Conservation (phyloP, 306 rosid genomes). For the Vigna radiata region DNA sequence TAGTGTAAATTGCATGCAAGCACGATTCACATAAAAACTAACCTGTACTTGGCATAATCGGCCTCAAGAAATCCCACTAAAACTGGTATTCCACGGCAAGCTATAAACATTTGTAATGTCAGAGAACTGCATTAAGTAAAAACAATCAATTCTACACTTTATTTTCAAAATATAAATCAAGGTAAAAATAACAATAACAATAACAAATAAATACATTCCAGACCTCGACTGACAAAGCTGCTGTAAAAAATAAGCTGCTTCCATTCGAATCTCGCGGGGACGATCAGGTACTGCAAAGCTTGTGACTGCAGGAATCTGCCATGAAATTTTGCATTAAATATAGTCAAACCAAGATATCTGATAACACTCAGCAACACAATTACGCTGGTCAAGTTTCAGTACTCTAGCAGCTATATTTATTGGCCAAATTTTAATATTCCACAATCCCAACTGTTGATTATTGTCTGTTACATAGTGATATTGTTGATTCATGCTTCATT, state of each 20-base stretch:
- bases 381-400: not conserved
- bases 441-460: not conserved
- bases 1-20: conserved; percentile 20
- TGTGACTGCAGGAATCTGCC: conserved; percentile 91
- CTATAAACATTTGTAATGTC: conserved; percentile 98
- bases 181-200: conserved; percentile 2
- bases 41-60: conserved; percentile 99
- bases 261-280: conserved; percentile 97
- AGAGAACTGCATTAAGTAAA: conserved; percentile 67
- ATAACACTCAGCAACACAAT: conserved; percentile 16
- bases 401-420: not conserved
- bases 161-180: conserved; percentile 25
- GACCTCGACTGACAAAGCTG: conserved; percentile 99
- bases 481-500: not conserved
- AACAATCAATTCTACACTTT: conserved; percentile 36
- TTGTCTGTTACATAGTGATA: not conserved
- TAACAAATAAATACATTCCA: conserved; percentile 36
- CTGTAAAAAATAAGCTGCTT: conserved; percentile 92
- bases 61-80: conserved; percentile 98
- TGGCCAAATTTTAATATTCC: not conserved
- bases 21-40: conserved; percentile 42
- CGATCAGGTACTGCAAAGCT: conserved; percentile 92
- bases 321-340: conserved; percentile 46
- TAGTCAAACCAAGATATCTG: conserved; percentile 39
- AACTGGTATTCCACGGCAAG: conserved; percentile 99